Evolutionary conservation across 768 basidiomycete species (phyloP).

Genomic region (Cystoderma amianthinum): DNA sequence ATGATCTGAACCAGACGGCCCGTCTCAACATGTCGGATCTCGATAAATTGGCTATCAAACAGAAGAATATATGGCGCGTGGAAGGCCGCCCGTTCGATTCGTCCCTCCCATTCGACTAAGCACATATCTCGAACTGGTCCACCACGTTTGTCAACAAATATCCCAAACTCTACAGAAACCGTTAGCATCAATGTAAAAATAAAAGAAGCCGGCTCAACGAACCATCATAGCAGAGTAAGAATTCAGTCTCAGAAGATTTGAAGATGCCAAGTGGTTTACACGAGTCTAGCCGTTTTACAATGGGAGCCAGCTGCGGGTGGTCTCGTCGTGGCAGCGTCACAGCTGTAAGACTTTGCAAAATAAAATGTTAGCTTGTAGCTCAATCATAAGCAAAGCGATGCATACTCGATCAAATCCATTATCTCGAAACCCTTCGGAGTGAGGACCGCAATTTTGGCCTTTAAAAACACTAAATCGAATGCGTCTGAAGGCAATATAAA

Average conservation of each 20-base stretch:
- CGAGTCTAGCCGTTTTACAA: conserved; percentile 77
- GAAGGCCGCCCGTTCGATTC: conserved; percentile 84
- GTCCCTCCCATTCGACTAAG: conserved; percentile 93
- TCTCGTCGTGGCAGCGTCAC: conserved; percentile 84
- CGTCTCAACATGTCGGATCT: conserved; percentile 80
- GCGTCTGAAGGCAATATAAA: conserved; percentile 86
- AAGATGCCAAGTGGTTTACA: conserved; percentile 92
- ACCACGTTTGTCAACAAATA: conserved; percentile 93
- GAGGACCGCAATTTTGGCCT: conserved; percentile 85
- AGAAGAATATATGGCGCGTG: conserved; percentile 88
- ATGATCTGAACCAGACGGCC: conserved; percentile 84
- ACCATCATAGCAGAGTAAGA: conserved; percentile 93
- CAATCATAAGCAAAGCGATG: conserved; percentile 2
- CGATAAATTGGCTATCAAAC: conserved; percentile 89
- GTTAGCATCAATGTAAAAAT: conserved; percentile 1
- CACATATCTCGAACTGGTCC: conserved; percentile 69
- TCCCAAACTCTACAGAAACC: conserved; percentile 67
- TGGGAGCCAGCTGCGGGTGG: conserved; percentile 48
- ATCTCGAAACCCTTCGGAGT: conserved; percentile 95
- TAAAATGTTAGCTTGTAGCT: conserved; percentile 17
- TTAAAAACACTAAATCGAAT: conserved; percentile 83
- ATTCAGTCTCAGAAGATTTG: conserved; percentile 86
- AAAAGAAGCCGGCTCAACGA: conserved; percentile 12
- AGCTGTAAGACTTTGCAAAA: conserved; percentile 78
- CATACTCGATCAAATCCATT: conserved; percentile 91